These are phyloP conservation scores for Auriscalpium microsporum DNA, from an alignment of 768 basidiomycete species.

Conservation along the genomic window DNA sequence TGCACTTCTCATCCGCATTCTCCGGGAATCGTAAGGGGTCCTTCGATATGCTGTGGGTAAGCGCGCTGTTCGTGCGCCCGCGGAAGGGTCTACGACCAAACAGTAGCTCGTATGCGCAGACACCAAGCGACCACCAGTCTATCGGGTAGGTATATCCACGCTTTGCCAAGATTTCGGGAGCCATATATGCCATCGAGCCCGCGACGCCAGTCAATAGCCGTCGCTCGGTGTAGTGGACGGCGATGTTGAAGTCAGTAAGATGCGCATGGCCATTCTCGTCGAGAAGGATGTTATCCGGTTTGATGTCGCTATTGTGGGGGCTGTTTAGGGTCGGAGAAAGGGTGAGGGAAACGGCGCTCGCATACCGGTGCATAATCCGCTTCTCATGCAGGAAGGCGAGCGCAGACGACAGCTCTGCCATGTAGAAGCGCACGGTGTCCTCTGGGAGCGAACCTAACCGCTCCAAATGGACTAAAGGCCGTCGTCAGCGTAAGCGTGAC, in stretches of 20 bases:
- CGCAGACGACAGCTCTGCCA: slow-evolving; percentile 84
- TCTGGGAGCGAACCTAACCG: slow-evolving; percentile 68
- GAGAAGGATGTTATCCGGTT: slow-evolving; percentile 95
- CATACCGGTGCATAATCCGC: slow-evolving; percentile 92
- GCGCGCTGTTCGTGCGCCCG: slow-evolving; percentile 85
- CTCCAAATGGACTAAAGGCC: slow-evolving; percentile 72
- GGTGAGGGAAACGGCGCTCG: slow-evolving; percentile 2
- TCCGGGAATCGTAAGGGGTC: slow-evolving; percentile 88
- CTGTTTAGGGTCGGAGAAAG: not conserved
- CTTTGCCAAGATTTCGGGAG: slow-evolving; percentile 83
- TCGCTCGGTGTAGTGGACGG: slow-evolving; percentile 89
- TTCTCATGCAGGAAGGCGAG: slow-evolving; percentile 87
- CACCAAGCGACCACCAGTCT: slow-evolving; percentile 96
- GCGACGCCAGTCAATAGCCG: slow-evolving; percentile 83
- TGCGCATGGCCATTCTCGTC: slow-evolving; percentile 96
- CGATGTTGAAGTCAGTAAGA: slow-evolving; percentile 97
- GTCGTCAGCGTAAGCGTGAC: slow-evolving; percentile 1
- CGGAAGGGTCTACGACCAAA: slow-evolving; percentile 90
- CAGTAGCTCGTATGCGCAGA: slow-evolving; percentile 86
- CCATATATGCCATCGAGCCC: slow-evolving; percentile 99
- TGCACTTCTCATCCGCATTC: slow-evolving; percentile 74
- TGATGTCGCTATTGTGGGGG: slow-evolving; percentile 62
- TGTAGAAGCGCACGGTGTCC: slow-evolving; percentile 76
- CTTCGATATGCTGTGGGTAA: slow-evolving; percentile 87
- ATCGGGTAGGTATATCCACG: slow-evolving; percentile 91